Conservation (phyloP, 768 basidiomycete genomes). For the Tremella fuciformis region DNA sequence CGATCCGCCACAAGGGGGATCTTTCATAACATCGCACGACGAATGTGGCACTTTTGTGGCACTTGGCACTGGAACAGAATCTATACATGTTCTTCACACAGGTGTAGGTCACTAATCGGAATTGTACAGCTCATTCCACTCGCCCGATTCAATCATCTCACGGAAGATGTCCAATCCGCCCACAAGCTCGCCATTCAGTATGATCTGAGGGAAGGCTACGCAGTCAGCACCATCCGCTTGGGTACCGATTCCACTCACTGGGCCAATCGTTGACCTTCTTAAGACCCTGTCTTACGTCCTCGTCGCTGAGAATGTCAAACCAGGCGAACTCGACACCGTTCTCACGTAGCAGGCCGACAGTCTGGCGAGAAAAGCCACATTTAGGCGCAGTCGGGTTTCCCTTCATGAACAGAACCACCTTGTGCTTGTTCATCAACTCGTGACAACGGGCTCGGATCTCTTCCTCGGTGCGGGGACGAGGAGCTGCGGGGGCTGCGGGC, state of each 20-base stretch:
- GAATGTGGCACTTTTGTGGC: too few species aligned
- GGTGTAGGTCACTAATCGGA: not conserved
- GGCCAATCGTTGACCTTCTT: constrained; percentile 81
- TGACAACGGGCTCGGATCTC: constrained; percentile 66
- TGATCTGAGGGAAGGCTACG: constrained; percentile 45
- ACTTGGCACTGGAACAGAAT: too few species aligned
- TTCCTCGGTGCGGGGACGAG: constrained; percentile 59
- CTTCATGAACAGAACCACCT: constrained; percentile 88
- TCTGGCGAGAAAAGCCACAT: constrained; percentile 81
- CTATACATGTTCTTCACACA: too few species aligned
- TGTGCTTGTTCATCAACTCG: constrained; percentile 71
- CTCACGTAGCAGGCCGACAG: constrained; percentile 65
- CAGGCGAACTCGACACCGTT: constrained; percentile 65
- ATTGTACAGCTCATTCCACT: constrained; percentile 56
- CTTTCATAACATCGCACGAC: too few species aligned
- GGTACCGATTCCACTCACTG: constrained; percentile 51
- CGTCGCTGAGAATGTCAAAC: constrained; percentile 81
- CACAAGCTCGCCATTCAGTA: constrained; percentile 75
- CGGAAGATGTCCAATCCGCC: constrained; percentile 91
- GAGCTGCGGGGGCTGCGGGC: constrained; percentile 11
- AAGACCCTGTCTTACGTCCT: constrained; percentile 74
- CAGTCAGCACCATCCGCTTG: constrained; percentile 7
- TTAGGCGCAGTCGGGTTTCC: constrained; percentile 71
- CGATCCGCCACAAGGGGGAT: too few species aligned
- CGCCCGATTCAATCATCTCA: constrained; percentile 80